Evolutionary conservation across 164 flowering plant species (phyloP), one percentile per base, ranked within the genome.

Genomic region (Berberis vulgaris): DNA sequence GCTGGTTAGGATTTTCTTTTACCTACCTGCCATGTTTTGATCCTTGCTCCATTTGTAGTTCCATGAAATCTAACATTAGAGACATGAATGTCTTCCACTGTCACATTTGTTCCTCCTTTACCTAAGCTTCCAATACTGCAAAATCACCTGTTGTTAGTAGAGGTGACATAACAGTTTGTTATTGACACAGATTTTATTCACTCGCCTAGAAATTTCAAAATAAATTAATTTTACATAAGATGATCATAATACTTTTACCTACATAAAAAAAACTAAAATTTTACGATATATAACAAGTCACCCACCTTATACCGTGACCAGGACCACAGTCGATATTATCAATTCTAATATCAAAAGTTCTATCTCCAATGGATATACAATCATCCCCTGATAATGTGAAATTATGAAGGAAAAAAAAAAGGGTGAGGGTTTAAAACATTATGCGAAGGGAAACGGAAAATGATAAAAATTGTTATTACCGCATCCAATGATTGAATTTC

Each of bases 81-180:
- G 11, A 82, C 83, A 12, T 46, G 50, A 64, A 85, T 77, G 47
- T 78, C 65, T 59, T 78, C 77, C 4, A 81, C 89, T 60, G 62
- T 65, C 9, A 71, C 82, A n/a, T 38, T 13, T 56, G 65, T 71
- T 39, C 87, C 85, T 41, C 54, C 49, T 50, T 39, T 78, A 2
- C 86, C 86, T 54, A 85, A 64, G 76, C 89, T 85, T 68, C 89
- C 89, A 65, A 85, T 77, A 64, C 89, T 84, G 60, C 13, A 3
- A 52, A 52, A 49, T 11, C 52, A 6, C 6, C 6, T 49, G 0
- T 6, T 49, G 52, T 11, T 6, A 49, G 11, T 0, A 49, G 6
- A 6, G 52, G 8, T 49, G 6, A 6, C 52, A 0, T 49, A 6
- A 47, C 9, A 43, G 3, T n/a, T 43, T 53, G 0, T 7, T 7